These are phyloP conservation scores for Hypomyces perniciosus DNA, from an alignment of 2,329 filamentous ascomycete genomes.

Conservation along the genomic window DNA sequence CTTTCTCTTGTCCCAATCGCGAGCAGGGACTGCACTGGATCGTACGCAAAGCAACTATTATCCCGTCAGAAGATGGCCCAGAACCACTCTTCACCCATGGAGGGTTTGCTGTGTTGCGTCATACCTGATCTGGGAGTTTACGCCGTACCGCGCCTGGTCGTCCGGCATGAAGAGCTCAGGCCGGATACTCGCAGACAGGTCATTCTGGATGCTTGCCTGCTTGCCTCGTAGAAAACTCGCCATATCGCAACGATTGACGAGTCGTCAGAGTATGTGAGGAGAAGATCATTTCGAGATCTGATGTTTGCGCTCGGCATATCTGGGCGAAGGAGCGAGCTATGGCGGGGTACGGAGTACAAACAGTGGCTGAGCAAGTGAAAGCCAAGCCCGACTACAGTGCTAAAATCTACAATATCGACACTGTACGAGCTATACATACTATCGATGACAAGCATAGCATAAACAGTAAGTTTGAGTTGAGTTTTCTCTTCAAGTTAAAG, in stretches of 20 bases:
- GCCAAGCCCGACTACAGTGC: no score
- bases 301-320: no score
- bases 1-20: constrained; percentile 87
- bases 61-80: neutral
- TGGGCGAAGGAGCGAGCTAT: no score
- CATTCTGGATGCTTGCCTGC: constrained; percentile 87
- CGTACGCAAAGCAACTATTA: constrained; percentile 73
- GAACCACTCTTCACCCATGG: neutral
- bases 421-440: no score
- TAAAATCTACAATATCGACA: no score
- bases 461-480: no score
- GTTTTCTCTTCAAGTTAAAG: no score
- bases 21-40: constrained; percentile 87
- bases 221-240: constrained; percentile 84
- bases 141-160: constrained; percentile 75
- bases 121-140: constrained; percentile 68
- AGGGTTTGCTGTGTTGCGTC: constrained; percentile 18
- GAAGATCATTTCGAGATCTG: neutral
- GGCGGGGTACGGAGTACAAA: no score
- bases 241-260: constrained; percentile 46
- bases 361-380: no score
- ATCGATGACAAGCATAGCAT: no score
- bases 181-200: constrained; percentile 76
- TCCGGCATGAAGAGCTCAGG: constrained; percentile 76
- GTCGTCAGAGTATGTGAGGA: neutral